Base-by-base conservation (phyloP, 192 early-diverging fungal genomes). In the Coemansia pectinata region DNA sequence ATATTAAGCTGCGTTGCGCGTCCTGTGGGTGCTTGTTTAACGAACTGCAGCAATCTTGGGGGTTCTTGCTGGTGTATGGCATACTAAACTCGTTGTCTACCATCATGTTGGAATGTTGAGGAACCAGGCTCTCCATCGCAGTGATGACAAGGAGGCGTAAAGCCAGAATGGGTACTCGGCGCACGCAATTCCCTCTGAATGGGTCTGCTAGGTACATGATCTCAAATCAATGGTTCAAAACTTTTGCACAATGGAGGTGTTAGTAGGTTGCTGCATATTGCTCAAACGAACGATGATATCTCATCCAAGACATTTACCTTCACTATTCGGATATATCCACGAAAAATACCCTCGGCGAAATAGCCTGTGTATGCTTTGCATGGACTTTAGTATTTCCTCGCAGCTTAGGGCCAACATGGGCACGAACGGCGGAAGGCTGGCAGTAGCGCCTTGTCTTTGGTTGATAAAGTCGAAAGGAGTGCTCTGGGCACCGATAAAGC, bases 321-420 rank as follows among this genome's bases (percentile, higher is more conserved):
- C 63, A 5, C 64, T 39, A 6, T 41, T 39, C 4, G 72, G 72
- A 40, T 74, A 77, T 55, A 83, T 77, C 80, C 80, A 77, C 9
- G 63, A 67, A 14, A 83, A 52, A 61, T 83, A 83, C 0, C 64
- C 67, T 39, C 67, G 71, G 55, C 66, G 66, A 23, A 83, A 74
- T 15, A 77, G 41, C 39, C 27, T 33, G 57, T 74, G 71, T 9
- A 77, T 53, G 47, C 19, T 67, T 6, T 45, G 62, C 14, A 74
- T 21, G 1, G 75, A 63, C 17, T 66, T 25, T 34, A 64, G 62
- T 21, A 77, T 62, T 34, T 77, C 71, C 0, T 17, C 6, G 34
- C 38, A 5, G 31, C 34, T 34, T 41, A 74, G 57, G 10, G 80
- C 75, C 2, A 72, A 41, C 50, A 83, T 40, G 15, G 80, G 72